phyloP scores from a whole-genome alignment of 164 flowering plant genomes.

The Tetrastigma voinierianum region DNA sequence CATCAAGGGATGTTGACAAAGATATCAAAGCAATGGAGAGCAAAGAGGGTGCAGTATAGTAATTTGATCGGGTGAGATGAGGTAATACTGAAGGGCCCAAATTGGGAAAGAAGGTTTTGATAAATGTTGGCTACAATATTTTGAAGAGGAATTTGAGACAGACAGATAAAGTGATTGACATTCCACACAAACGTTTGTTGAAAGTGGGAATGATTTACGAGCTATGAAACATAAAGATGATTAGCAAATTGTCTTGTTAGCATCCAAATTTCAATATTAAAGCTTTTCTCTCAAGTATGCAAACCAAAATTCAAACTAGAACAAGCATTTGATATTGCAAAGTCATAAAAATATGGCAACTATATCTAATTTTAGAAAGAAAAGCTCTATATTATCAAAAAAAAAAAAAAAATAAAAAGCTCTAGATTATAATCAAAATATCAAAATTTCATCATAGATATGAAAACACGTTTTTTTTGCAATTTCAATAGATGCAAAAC shows the following conservation, averaged over 20 bases:
- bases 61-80: slow-evolving; percentile 70
- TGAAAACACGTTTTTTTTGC: too few relatives aligned
- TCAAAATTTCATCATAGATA: too few relatives aligned
- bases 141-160: slow-evolving; percentile 62
- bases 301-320: too few relatives aligned
- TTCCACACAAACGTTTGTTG: slow-evolving; percentile 62
- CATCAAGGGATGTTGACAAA: slow-evolving; percentile 10
- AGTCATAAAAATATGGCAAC: too few relatives aligned
- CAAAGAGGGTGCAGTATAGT: slow-evolving; percentile 44
- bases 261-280: too few relatives aligned
- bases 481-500: too few relatives aligned
- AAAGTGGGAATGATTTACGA: slow-evolving; percentile 81
- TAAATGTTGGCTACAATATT: slow-evolving; percentile 56
- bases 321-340: too few relatives aligned
- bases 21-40: slow-evolving; percentile 41
- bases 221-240: slow-evolving; percentile 26
- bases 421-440: too few relatives aligned
- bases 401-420: too few relatives aligned
- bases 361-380: too few relatives aligned
- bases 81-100: slow-evolving; percentile 59
- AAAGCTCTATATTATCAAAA: too few relatives aligned
- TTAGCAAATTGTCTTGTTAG: not conserved
- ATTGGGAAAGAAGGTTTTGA: slow-evolving; percentile 49
- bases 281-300: too few relatives aligned
- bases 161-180: slow-evolving; percentile 42